A percentile compares a stretch with the other conserved stretches of the same genome.
Evolutionary conservation across 306 rosid species (phyloP).

Genomic region (Lathyrus oleraceus): DNA sequence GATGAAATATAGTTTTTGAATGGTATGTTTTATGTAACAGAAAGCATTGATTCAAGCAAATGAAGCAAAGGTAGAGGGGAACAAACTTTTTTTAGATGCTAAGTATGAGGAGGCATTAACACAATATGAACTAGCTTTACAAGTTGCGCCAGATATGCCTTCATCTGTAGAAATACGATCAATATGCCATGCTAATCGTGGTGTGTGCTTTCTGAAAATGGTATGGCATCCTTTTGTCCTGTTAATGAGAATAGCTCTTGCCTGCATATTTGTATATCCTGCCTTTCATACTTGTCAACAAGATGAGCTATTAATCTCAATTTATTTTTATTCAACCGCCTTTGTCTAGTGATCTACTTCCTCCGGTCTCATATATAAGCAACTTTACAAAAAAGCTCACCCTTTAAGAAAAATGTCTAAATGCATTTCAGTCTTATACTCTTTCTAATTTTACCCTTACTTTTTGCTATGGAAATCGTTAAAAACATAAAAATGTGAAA

Average conservation of each 20-base stretch:
- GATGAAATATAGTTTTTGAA: neutral
- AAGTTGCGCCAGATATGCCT: conserved; percentile 65
- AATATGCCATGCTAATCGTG: conserved; percentile 75
- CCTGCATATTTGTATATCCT: conserved; percentile 11
- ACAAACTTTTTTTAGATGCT: conserved; percentile 61
- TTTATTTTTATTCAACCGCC: neutral
- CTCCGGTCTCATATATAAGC: no score
- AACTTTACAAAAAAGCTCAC: no score
- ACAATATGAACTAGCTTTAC: conserved; percentile 67
- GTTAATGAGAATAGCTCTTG: conserved; percentile 4
- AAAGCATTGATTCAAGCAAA: conserved; percentile 75
- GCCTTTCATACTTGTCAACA: conserved; percentile 1
- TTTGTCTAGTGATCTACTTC: neutral
- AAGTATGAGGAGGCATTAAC: conserved; percentile 76
- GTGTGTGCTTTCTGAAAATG: conserved; percentile 68
- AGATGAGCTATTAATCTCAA: neutral
- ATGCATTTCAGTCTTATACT: no score
- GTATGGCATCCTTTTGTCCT: conserved; percentile 45
- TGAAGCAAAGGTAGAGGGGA: conserved; percentile 79
- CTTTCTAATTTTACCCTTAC: no score
- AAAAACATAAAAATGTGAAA: no score
- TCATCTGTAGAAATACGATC: conserved; percentile 72
- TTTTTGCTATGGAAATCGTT: no score
- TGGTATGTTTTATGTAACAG: conserved; percentile 40
- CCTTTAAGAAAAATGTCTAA: no score